phyloP scores from a whole-genome alignment of 2,329 filamentous ascomycete species.

The Tolypocladium guangdongense region DNA sequence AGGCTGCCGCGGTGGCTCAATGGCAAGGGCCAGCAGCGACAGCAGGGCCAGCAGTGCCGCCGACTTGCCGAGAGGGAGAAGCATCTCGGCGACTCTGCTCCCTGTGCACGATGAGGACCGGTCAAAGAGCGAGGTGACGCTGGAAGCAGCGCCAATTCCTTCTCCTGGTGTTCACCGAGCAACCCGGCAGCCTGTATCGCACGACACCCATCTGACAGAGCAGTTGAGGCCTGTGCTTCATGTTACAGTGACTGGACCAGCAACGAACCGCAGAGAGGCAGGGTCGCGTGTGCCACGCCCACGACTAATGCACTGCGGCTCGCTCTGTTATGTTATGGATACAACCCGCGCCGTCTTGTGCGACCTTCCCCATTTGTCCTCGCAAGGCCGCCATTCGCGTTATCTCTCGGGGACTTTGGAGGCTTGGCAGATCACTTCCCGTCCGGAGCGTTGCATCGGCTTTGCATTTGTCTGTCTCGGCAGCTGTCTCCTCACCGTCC shows the following conservation, averaged over 20 bases:
- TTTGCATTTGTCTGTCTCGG: neutral
- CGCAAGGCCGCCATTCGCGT: neutral
- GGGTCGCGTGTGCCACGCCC: neutral
- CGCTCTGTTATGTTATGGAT: no score
- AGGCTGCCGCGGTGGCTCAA: constrained; percentile 41
- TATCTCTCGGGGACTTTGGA: neutral
- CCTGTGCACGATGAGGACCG: neutral
- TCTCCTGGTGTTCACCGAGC: neutral
- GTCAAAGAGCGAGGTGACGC: neutral
- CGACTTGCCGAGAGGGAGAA: neutral
- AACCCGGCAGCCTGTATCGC: neutral
- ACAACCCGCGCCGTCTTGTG: neutral
- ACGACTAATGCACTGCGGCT: neutral
- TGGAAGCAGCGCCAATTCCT: neutral
- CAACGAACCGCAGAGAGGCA: neutral
- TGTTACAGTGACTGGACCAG: neutral
- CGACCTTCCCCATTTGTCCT: neutral
- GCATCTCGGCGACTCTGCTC: neutral
- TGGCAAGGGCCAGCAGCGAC: constrained; percentile 16
- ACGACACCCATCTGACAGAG: neutral
- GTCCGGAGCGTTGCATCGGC: neutral
- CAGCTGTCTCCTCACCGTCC: neutral
- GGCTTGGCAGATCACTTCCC: neutral
- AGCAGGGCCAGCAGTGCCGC: constrained; percentile 10
- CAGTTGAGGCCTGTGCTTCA: no score